Base-by-base conservation (phyloP, 345 rosid genomes). In the Microthlaspi erraticum region DNA sequence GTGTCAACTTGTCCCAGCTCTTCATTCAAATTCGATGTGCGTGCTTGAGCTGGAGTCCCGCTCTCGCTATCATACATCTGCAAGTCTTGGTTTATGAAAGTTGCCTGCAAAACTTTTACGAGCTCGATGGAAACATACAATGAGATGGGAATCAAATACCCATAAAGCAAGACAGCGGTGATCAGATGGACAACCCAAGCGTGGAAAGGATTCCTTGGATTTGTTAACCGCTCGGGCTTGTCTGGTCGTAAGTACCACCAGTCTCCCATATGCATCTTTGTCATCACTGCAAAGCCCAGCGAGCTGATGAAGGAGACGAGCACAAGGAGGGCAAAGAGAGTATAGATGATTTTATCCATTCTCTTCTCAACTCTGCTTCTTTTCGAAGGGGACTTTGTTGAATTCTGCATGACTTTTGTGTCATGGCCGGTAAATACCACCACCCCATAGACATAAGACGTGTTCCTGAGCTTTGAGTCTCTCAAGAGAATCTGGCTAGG, bases 1-100 rank as follows among this genome's bases (percentile, higher is more conserved):
- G 83, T 89, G 39, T 87, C 87, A n/a, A 89, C 93, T 77, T 84
- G 96, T 51, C 96, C 96, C 23, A 89, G 81, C 72, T 89, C 96
- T 77, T 87, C 90, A 66, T 87, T 89, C 60, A 89, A 76, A 70
- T 89, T 89, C 5, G 92, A 89, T 66, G 96, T 87, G 52, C 89
- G 80, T 12, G 96, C 93, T 72, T 67, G 72, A 37, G 83, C 91
- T 13, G 93, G 80, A 68, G 82, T 80, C 36, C 83, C 70, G n/a
- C 81, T 79, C 33, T 56, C 86, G 50, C 83, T 81, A 51, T 89
- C 93, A 8, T 84, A 85, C 93, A 89, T 78, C 38, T 83, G 59
- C 53, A 75, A 60, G 60, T 89, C 96, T 51, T 80, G 72, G 80
- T 89, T 82, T 56, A 89, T 87, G 77, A 89, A 76, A 78, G 76